Evolutionary conservation across 2,329 filamentous ascomycete genomes (phyloP).

Genomic region (Aspergillus bombycis): DNA sequence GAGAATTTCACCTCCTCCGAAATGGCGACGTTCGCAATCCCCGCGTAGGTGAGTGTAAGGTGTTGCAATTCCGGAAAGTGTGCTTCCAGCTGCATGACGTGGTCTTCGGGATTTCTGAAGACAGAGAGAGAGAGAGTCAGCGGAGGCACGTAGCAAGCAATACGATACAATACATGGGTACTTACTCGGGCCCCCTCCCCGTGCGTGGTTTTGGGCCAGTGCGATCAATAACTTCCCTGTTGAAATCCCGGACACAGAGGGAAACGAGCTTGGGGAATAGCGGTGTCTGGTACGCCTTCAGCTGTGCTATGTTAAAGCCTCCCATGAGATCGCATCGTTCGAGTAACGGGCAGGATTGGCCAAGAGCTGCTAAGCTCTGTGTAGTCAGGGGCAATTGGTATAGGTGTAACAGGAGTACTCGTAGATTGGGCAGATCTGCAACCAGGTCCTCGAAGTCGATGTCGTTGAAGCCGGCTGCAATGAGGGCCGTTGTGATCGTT

Average conservation of each 20-base stretch:
- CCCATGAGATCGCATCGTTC: background rate
- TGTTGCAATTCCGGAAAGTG: background rate
- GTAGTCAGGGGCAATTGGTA: background rate
- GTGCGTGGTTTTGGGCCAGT: background rate
- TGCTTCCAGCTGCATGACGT: background rate
- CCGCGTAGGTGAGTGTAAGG: background rate
- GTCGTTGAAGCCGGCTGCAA: background rate
- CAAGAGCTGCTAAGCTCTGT: background rate
- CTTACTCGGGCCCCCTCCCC: background rate
- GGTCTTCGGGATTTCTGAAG: background rate
- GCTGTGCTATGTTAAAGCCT: background rate
- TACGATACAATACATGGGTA: background rate
- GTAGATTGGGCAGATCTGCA: background rate
- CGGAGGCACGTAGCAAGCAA: background rate
- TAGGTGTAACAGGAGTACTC: background rate
- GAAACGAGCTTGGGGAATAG: background rate
- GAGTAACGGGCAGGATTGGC: background rate
- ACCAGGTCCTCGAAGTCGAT: background rate
- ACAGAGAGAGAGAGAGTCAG: background rate
- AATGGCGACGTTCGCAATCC: too few species aligned
- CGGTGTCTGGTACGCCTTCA: background rate
- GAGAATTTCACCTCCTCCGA: background rate
- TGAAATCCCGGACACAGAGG: background rate
- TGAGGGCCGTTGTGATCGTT: background rate
- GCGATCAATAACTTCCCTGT: background rate